Conservation (phyloP, 345 rosid species). For the Melaleuca alternifolia region DNA sequence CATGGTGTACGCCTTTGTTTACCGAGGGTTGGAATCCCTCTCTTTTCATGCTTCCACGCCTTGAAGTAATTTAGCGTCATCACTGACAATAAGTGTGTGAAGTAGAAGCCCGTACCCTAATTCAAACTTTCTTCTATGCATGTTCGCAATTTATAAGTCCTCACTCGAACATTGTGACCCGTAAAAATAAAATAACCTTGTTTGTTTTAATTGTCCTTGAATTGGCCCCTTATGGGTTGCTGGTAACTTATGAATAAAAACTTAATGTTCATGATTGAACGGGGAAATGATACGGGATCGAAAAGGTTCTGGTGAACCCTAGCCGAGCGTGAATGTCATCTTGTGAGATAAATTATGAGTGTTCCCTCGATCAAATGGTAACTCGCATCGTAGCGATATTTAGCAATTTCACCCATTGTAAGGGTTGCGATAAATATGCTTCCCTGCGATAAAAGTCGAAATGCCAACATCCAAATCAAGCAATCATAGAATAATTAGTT, state of each 20-base stretch:
- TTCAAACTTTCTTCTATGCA: background rate
- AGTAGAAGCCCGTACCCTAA: background rate
- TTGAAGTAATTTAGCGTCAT: too few relatives aligned
- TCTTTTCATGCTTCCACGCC: too few relatives aligned
- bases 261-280: background rate
- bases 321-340: background rate
- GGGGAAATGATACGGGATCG: too few relatives aligned
- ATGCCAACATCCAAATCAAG: background rate
- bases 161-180: rapidly evolving
- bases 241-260: too few relatives aligned
- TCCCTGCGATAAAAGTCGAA: background rate
- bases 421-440: background rate
- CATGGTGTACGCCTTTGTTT: background rate
- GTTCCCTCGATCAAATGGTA: background rate
- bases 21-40: background rate
- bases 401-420: background rate
- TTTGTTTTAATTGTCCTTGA: background rate
- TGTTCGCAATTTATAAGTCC: background rate
- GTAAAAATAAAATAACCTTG: too few relatives aligned
- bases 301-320: background rate
- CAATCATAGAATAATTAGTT: background rate
- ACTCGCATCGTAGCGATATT: background rate
- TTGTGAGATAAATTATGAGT: background rate
- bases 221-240: background rate
- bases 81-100: too few relatives aligned